phyloP scores from a whole-genome alignment of 108 stramenopile species.

The Pelagomonas calceolata region DNA sequence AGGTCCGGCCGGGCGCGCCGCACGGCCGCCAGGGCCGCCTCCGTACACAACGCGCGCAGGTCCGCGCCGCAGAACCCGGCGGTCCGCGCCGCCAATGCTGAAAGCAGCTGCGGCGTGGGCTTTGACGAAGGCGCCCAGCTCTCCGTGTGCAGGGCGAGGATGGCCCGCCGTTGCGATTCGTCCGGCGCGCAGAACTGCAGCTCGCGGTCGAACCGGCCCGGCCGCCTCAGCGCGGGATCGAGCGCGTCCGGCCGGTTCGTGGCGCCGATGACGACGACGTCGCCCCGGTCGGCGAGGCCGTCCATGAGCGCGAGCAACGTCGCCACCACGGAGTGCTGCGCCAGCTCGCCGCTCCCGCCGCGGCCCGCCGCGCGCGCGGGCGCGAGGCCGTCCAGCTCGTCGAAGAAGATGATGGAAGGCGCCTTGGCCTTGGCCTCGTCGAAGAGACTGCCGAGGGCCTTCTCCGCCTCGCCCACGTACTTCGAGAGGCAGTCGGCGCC shows the following conservation, averaged over 20 bases:
- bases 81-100: background rate
- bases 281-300: constrained; percentile 30
- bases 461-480: constrained; percentile 88
- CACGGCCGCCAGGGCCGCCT: constrained; percentile 40
- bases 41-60: constrained; percentile 38
- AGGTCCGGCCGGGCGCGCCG: background rate
- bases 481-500: constrained; percentile 44
- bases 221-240: constrained; percentile 82
- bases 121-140: constrained; percentile 45
- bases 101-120: constrained; percentile 1
- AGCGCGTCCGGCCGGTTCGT: constrained; percentile 92
- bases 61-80: constrained; percentile 51
- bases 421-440: constrained; percentile 73
- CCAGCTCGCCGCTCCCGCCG: constrained; percentile 47
- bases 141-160: constrained; percentile 53
- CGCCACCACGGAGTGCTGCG: constrained; percentile 95
- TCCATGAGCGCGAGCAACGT: constrained; percentile 92
- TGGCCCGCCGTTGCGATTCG: constrained; percentile 53
- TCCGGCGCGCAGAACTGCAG: constrained; percentile 90
- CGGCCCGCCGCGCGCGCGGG: constrained; percentile 70
- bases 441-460: constrained; percentile 75
- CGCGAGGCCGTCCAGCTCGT: constrained; percentile 95
- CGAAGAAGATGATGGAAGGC: constrained; percentile 90
- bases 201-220: constrained; percentile 95
- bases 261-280: constrained; percentile 89